Conservation (phyloP, 2,329 filamentous ascomycete species). For the Dactylellina cionopaga region DNA sequence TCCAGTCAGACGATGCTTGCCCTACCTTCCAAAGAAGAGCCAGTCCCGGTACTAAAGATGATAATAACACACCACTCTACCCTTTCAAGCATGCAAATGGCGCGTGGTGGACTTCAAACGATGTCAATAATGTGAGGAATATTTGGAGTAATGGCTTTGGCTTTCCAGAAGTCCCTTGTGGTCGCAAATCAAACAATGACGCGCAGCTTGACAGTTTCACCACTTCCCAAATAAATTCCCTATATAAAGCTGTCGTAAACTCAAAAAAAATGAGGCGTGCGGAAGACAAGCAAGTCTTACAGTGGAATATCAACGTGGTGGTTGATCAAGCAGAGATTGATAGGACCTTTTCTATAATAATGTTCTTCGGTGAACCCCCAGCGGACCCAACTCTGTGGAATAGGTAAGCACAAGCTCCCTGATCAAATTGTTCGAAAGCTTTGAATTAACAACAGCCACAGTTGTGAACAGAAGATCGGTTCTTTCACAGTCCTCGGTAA, state of each 20-base stretch:
- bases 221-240: slow-evolving; percentile 44
- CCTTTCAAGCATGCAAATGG: slow-evolving; percentile 53
- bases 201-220: slow-evolving; percentile 40
- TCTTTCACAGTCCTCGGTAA: slow-evolving; percentile 30
- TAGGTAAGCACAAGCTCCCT: neutral
- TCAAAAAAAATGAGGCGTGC: neutral
- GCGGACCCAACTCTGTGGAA: slow-evolving; percentile 5
- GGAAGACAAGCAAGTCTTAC: neutral
- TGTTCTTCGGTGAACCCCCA: slow-evolving; percentile 19
- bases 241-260: slow-evolving; percentile 27
- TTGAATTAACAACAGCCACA: neutral
- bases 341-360: slow-evolving; percentile 31
- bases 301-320: slow-evolving; percentile 54
- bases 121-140: slow-evolving; percentile 36
- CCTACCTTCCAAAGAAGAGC: slow-evolving; percentile 49
- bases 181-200: neutral
- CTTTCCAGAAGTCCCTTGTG: slow-evolving; percentile 54
- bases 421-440: neutral
- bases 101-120: slow-evolving; percentile 51
- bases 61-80: slow-evolving; percentile 53
- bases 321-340: slow-evolving; percentile 53
- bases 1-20: slow-evolving; percentile 27
- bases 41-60: slow-evolving; percentile 22
- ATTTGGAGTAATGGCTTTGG: slow-evolving; percentile 53
- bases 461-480: slow-evolving; percentile 4